Percentiles rank a stretch among this genome's conserved stretches.
Conservation (phyloP, 345 rosid species). For the Sisymbrium irio region DNA sequence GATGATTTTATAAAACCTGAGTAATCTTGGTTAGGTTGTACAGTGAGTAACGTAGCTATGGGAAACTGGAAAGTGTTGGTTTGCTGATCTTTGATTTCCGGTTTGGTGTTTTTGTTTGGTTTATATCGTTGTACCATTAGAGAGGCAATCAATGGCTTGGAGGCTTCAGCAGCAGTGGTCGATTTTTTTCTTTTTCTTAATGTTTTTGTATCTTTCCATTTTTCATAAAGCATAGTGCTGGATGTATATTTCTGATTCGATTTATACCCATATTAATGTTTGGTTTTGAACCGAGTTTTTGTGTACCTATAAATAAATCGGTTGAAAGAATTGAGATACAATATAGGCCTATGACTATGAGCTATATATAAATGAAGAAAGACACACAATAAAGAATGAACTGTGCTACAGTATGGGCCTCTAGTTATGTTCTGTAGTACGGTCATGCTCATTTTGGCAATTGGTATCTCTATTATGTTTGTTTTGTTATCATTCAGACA, state of each 20-base stretch:
- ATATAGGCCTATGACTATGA: too few species aligned
- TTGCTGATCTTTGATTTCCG: constrained; percentile 24
- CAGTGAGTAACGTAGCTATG: constrained; percentile 18
- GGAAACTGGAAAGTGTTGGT: constrained; percentile 23
- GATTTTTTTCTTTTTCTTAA: background rate
- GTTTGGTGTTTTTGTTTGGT: constrained; percentile 17
- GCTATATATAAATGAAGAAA: too few species aligned
- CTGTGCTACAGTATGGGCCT: too few species aligned
- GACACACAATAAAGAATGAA: too few species aligned
- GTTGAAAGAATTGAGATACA: too few species aligned
- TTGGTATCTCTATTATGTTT: too few species aligned
- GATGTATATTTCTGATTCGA: constrained; percentile 23
- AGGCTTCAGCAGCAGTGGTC: background rate
- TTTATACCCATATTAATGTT: constrained; percentile 4
- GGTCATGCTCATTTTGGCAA: too few species aligned
- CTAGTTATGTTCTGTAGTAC: too few species aligned
- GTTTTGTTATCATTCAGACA: too few species aligned
- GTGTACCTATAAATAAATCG: background rate
- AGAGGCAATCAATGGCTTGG: constrained; percentile 4
- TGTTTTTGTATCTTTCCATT: constrained; percentile 16
- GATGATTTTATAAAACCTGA: constrained; percentile 1
- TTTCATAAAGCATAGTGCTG: background rate
- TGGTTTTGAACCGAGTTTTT: background rate
- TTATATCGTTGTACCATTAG: constrained; percentile 16
- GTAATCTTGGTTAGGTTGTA: constrained; percentile 29